phyloP scores from a whole-genome alignment of 2,329 filamentous ascomycete genomes.

The Rugonectria rugulosa region DNA sequence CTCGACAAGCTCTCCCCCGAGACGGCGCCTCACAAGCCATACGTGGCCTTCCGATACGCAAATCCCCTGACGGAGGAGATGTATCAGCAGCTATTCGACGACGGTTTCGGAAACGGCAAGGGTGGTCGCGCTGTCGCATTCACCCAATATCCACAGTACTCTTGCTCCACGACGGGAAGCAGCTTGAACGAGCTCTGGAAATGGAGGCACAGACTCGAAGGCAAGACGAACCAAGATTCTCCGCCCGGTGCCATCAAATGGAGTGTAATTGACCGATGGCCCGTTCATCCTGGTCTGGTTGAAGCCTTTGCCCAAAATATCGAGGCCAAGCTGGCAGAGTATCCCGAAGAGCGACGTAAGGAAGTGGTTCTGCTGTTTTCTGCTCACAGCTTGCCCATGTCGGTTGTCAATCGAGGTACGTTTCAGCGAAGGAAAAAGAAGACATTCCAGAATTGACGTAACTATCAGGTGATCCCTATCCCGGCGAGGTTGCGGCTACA shows the following conservation, averaged over 20 bases:
- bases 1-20: constrained; percentile 90
- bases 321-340: constrained; percentile 81
- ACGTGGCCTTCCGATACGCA: constrained; percentile 96
- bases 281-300: constrained; percentile 86
- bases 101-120: constrained; percentile 88
- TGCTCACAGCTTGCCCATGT: constrained; percentile 96
- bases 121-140: constrained; percentile 96
- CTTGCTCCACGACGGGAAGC: constrained; percentile 95
- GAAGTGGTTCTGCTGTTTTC: constrained; percentile 91
- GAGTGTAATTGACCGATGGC: constrained; percentile 99
- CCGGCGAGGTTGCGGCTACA: constrained; percentile 92
- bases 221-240: constrained; percentile 66
- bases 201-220: constrained; percentile 88
- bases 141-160: constrained; percentile 98
- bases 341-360: constrained; percentile 80
- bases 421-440: not conserved
- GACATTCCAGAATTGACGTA: constrained; percentile 36
- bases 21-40: constrained; percentile 95
- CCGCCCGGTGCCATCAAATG: constrained; percentile 79
- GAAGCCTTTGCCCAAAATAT: constrained; percentile 95
- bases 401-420: constrained; percentile 88
- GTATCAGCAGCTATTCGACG: constrained; percentile 81
- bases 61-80: constrained; percentile 93
- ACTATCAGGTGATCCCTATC: constrained; percentile 84
- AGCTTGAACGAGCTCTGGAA: constrained; percentile 98